Base-by-base conservation (phyloP, 176 grass and related monocot genomes). In the Bromus sterilis region DNA sequence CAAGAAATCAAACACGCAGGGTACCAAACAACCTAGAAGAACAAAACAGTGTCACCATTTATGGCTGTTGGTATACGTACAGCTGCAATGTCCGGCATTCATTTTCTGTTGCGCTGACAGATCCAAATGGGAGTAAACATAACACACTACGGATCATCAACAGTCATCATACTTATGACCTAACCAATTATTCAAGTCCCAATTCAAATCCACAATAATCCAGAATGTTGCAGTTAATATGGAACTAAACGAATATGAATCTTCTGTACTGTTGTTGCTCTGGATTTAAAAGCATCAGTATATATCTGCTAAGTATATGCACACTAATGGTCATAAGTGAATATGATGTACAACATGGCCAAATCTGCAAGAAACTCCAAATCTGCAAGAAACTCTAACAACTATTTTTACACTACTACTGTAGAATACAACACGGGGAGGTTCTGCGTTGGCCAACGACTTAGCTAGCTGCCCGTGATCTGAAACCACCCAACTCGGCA, bases 81-180 rank as follows among this genome's bases (percentile, higher is more conserved):
- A 14, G 14, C 66, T 56, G 28, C 65, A 58, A 78, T 66, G 28
- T 40, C 18, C 18, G 57, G 83, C 87, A 89, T 89, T 89, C 56
- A 82, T 77, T 64, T 51, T 15, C 23, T 39, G 29, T 31, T 39
- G 81, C 42, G 63, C 29, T 21, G 35, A 76, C 23, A 55, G 29
- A 37, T 69, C 78, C 23, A 69, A 55, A 69, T 32, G 24, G 44
- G 33, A 12, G 33, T 49, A 41, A 36, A 41, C 14, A 70, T 41
- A 56, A 70, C n/a, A n/a, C n/a, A n/a, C n/a, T 68, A 57, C 3
- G 11, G 41, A 42, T 7, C 4, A 55, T 64, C 15, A 7, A 57
- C 66, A 16, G 33, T 43, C 40, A 43, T 55, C 44, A 31, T 20
- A 41, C 1, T 24, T 30, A 61, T 30, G 25, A 30, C 18, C 62